Percentiles rank a stretch among this genome's conserved stretches.
Evolutionary conservation across 768 basidiomycete genomes (phyloP).

Genomic region (Leccinum uliginosum): DNA sequence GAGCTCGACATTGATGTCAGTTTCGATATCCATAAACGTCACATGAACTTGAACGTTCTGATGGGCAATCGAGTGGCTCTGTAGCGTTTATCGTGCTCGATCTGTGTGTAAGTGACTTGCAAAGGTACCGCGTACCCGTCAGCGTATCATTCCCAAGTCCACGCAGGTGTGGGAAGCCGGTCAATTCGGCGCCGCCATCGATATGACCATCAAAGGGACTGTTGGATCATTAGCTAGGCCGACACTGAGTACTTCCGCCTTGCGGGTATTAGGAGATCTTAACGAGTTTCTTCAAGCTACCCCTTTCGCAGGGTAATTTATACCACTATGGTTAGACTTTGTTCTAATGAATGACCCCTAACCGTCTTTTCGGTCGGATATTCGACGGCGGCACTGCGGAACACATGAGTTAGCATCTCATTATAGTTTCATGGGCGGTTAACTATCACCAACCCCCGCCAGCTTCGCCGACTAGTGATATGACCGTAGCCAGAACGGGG

Average conservation of each 20-base stretch:
- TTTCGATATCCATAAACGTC: conserved; percentile 1
- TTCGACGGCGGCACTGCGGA: background rate
- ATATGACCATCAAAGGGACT: background rate
- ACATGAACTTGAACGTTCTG: background rate
- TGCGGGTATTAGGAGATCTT: background rate
- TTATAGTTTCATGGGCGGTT: conserved; percentile 1
- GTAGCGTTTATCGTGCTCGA: background rate
- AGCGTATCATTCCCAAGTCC: background rate
- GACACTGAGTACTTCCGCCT: background rate
- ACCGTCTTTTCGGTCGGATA: background rate
- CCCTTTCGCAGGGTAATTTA: background rate
- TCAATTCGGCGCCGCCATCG: background rate
- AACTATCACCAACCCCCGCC: background rate
- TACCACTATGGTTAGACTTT: background rate
- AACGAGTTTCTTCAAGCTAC: background rate
- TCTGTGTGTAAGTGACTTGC: background rate
- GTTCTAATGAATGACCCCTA: background rate
- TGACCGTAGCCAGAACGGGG: background rate
- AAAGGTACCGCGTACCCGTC: background rate
- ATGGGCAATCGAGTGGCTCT: background rate
- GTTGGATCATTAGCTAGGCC: background rate
- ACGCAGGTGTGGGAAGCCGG: background rate
- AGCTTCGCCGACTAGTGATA: background rate
- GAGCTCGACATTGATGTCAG: background rate
- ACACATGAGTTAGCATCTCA: background rate